These are phyloP conservation scores for Puccinia triticina DNA, from an alignment of 1,284 basidiomycete genomes.

Conservation along the genomic window DNA sequence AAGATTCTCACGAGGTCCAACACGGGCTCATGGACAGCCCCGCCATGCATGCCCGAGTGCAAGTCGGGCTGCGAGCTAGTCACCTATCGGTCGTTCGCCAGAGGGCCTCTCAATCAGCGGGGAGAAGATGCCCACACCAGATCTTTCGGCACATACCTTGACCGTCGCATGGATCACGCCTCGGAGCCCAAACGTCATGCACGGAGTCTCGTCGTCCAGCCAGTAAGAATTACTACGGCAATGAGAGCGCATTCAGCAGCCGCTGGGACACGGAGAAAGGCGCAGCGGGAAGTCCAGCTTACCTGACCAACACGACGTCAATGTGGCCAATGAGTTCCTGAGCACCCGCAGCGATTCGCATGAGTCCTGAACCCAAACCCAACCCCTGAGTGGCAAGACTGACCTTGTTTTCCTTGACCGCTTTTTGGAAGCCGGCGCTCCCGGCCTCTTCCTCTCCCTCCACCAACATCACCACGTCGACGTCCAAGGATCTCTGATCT, in stretches of 20 bases:
- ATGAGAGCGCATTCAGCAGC: neutral
- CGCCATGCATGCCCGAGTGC: constrained; percentile 91
- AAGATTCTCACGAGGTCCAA: constrained; percentile 83
- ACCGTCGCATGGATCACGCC: constrained; percentile 85
- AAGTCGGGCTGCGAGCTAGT: constrained; percentile 68
- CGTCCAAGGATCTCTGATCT: constrained; percentile 71
- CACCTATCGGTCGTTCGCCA: constrained; percentile 53
- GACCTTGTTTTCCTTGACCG: constrained; percentile 76
- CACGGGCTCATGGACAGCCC: constrained; percentile 84
- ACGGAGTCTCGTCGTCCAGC: constrained; percentile 92
- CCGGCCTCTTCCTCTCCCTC: constrained; percentile 97
- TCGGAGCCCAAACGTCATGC: constrained; percentile 90
- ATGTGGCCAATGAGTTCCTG: constrained; percentile 78
- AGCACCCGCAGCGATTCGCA: neutral
- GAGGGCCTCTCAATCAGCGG: neutral
- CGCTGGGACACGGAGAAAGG: neutral
- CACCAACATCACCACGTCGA: constrained; percentile 86
- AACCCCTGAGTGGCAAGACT: constrained; percentile 51
- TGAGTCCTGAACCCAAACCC: neutral
- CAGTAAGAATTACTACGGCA: constrained; percentile 82
- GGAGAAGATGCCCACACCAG: neutral
- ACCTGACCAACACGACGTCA: constrained; percentile 75
- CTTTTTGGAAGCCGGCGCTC: constrained; percentile 77
- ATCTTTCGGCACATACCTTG: constrained; percentile 64
- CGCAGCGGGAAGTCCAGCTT: neutral